Evolutionary conservation across 768 basidiomycete species (phyloP), one percentile per base, ranked within the genome.

Genomic region (Pholiota molesta): DNA sequence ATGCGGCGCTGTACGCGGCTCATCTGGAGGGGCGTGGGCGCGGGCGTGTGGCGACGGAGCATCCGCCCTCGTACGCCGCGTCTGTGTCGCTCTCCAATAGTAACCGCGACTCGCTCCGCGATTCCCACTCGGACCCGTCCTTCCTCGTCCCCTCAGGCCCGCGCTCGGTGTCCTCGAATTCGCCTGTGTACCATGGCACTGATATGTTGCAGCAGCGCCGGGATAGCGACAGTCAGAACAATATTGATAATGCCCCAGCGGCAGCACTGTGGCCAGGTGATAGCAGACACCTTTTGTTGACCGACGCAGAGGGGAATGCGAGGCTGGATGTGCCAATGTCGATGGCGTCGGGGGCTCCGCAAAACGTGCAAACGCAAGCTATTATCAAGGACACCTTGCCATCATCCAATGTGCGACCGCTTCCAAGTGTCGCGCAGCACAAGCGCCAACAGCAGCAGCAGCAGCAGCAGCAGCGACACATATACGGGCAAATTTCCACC

Each of bases 61-160:
- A 49, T 26, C 72, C 75, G 49, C 74, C 75, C 16, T 75, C 73
- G 7, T 75, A 77, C 60, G 66, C 71, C 23, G 69, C 66, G 5
- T 73, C 73, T 11, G 64, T 72, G 14, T 70, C 73, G 6, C 66
- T 69, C 23, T 70, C 73, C 2, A 26, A 26, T 26, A 26, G 26
- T 4, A 66, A 70, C 37, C 44, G 62, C 13, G 62, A 68, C 19
- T 68, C 69, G 11, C 55, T 52, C 17, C 51, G 55, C 28, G 52
- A 58, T 16, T 63, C 64, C 17, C 55, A 66, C 28, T 67, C 63
- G 2, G 57, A 59, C 47, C 66, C 66, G 8, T 66, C 69, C 67
- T 71, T 26, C 71, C 72, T 14, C 66, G 69, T 23, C 65, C 70
- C n/a, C 51, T 62, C 42, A 13, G 57, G 57, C 47, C 57, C 57